These are phyloP conservation scores for Xylariaceae sp. DNA, from an alignment of 2,329 filamentous ascomycete genomes.

Conservation along the genomic window DNA sequence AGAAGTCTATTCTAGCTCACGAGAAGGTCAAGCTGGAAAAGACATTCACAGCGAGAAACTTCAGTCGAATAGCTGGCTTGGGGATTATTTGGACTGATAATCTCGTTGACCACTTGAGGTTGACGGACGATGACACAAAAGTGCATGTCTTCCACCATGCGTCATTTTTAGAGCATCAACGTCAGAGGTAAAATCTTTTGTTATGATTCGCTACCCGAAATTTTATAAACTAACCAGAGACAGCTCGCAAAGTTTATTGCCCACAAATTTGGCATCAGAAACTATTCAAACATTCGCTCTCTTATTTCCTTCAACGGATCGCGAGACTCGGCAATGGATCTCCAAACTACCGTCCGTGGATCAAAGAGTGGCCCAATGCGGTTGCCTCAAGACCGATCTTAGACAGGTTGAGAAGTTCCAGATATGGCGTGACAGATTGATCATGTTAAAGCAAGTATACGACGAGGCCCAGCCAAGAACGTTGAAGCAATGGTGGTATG, in stretches of 20 bases:
- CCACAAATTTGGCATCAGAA: not conserved
- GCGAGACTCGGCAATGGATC: slow-evolving; percentile 4
- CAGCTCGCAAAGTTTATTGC: slow-evolving; percentile 11
- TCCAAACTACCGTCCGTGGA: slow-evolving; percentile 35
- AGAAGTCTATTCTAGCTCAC: not conserved
- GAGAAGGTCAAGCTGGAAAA: slow-evolving; percentile 24
- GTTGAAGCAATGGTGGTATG: slow-evolving; percentile 51
- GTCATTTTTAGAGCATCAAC: slow-evolving; percentile 42
- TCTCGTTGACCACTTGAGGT: slow-evolving; percentile 46
- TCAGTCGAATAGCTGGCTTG: slow-evolving; percentile 43
- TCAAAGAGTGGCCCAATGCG: slow-evolving; percentile 33
- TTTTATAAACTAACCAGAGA: not conserved
- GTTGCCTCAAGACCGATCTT: slow-evolving; percentile 42
- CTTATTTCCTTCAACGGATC: slow-evolving; percentile 34
- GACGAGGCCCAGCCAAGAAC: slow-evolving; percentile 46
- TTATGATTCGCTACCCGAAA: not conserved
- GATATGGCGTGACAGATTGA: slow-evolving; percentile 52
- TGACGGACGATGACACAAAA: slow-evolving; percentile 44
- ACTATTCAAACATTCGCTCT: slow-evolving; percentile 14
- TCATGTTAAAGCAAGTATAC: slow-evolving; percentile 50
- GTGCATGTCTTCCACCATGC: slow-evolving; percentile 48
- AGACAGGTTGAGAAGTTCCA: slow-evolving; percentile 44
- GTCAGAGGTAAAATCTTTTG: slow-evolving; percentile 14
- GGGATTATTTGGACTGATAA: slow-evolving; percentile 44
- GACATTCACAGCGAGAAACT: slow-evolving; percentile 31